Evolutionary conservation across 1,284 basidiomycete species (phyloP).

Genomic region (Xerocomus minutiporus): DNA sequence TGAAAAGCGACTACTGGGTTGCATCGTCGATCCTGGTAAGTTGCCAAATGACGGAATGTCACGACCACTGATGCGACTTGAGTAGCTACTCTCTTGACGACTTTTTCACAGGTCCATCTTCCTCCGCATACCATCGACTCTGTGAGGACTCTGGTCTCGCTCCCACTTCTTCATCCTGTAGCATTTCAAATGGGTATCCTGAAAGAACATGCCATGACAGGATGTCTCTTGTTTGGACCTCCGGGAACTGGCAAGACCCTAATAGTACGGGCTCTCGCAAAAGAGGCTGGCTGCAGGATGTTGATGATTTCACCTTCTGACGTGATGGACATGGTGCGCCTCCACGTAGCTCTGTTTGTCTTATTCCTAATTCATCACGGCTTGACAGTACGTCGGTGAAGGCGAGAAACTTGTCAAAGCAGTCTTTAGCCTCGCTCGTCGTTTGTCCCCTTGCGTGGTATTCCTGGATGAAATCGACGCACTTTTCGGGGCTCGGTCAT

Average conservation of each 20-base stretch:
- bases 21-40: constrained; percentile 78
- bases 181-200: constrained; percentile 90
- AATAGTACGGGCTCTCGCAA: constrained; percentile 85
- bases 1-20: constrained; percentile 72
- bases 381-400: constrained; percentile 82
- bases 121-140: constrained; percentile 83
- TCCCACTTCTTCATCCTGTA: constrained; percentile 85
- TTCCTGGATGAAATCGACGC: constrained; percentile 97
- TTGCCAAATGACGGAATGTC: constrained; percentile 5
- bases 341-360: background rate
- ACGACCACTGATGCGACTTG: constrained; percentile 8
- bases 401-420: constrained; percentile 92
- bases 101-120: constrained; percentile 84
- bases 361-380: constrained; percentile 7
- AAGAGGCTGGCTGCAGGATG: constrained; percentile 88
- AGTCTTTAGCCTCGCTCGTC: constrained; percentile 85
- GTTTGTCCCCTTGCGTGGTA: constrained; percentile 87
- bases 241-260: constrained; percentile 91
- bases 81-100: constrained; percentile 69
- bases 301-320: constrained; percentile 79
- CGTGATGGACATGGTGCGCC: constrained; percentile 80
- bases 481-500: constrained; percentile 84
- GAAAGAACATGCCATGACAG: constrained; percentile 85
- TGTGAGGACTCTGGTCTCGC: constrained; percentile 84
- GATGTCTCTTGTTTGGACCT: constrained; percentile 86